phyloP scores from a whole-genome alignment of 2,329 filamentous ascomycete species.

The Hypoxylon sp. region DNA sequence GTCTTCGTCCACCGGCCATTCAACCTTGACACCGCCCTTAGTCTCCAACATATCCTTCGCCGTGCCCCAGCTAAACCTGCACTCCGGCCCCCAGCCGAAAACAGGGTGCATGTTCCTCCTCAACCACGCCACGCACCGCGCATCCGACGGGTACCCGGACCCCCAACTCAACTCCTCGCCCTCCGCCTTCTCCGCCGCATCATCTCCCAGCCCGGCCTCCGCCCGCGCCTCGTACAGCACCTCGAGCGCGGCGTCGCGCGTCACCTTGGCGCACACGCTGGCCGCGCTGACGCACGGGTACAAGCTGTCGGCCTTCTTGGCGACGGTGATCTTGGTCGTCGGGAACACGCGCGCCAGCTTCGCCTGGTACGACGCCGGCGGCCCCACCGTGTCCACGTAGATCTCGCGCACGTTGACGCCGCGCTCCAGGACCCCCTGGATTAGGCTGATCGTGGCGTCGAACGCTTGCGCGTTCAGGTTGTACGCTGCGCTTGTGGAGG shows the following conservation, averaged over 20 bases:
- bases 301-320: conserved; percentile 92
- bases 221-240: conserved; percentile 75
- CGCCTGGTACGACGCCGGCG: conserved; percentile 84
- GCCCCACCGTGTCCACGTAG: conserved; percentile 95
- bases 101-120: conserved; percentile 89
- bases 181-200: conserved; percentile 49
- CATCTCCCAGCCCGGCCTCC: conserved; percentile 47
- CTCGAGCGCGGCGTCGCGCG: conserved; percentile 89
- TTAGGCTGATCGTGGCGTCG: conserved; percentile 89
- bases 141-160: conserved; percentile 93
- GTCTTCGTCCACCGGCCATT: conserved; percentile 86
- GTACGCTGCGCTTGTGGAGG: conserved; percentile 71
- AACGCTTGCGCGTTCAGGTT: conserved; percentile 97
- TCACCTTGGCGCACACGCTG: conserved; percentile 96
- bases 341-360: conserved; percentile 89
- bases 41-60: conserved; percentile 91
- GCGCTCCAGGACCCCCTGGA: conserved; percentile 79
- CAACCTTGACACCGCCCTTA: conserved; percentile 80
- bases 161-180: conserved; percentile 77
- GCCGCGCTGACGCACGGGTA: conserved; percentile 95
- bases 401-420: conserved; percentile 90
- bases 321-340: conserved; percentile 79
- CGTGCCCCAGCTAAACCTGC: conserved; percentile 95
- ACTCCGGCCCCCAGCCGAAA: conserved; percentile 96
- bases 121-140: conserved; percentile 84